phyloP scores from a whole-genome alignment of 2,329 filamentous ascomycete genomes.

The Colletotrichum echinochloae region DNA sequence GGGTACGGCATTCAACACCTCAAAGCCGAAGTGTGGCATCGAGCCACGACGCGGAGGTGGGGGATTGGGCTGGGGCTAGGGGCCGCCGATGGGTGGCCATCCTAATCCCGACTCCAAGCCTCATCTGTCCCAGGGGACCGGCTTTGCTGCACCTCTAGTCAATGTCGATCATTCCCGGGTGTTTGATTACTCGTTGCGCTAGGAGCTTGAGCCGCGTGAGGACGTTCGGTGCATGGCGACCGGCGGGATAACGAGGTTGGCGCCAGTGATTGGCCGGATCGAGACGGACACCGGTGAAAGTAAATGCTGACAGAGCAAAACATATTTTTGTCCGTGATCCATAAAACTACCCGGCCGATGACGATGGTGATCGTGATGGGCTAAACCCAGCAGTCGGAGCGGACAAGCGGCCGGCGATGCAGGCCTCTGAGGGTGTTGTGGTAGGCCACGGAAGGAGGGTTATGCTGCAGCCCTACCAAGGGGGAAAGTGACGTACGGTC shows the following conservation, averaged over 20 bases:
- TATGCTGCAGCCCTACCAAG: constrained; percentile 33
- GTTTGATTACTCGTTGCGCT: constrained; percentile 2
- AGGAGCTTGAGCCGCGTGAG: not conserved
- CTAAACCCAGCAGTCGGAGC: constrained; percentile 26
- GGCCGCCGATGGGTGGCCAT: constrained; percentile 1
- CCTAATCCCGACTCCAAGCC: constrained; percentile 1
- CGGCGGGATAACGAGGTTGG: not conserved
- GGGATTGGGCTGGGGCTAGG: constrained; percentile 3
- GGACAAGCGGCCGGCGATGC: constrained; percentile 5
- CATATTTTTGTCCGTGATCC: constrained; percentile 34
- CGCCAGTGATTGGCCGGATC: constrained; percentile 23
- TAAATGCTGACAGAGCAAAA: constrained; percentile 36
- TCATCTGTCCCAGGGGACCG: constrained; percentile 3
- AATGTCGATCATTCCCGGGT: not conserved
- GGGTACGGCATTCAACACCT: not conserved
- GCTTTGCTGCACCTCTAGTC: constrained; percentile 14
- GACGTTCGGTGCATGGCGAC: constrained; percentile 2
- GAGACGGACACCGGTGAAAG: not conserved
- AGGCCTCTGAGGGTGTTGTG: constrained; percentile 5
- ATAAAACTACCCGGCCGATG: constrained; percentile 12
- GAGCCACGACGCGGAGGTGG: constrained; percentile 3
- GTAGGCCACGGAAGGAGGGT: constrained; percentile 1
- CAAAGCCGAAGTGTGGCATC: not conserved
- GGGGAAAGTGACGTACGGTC: not conserved
- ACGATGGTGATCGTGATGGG: constrained; percentile 20